Base-by-base conservation (phyloP, 164 flowering plant species). In the Taxillus chinensis region DNA sequence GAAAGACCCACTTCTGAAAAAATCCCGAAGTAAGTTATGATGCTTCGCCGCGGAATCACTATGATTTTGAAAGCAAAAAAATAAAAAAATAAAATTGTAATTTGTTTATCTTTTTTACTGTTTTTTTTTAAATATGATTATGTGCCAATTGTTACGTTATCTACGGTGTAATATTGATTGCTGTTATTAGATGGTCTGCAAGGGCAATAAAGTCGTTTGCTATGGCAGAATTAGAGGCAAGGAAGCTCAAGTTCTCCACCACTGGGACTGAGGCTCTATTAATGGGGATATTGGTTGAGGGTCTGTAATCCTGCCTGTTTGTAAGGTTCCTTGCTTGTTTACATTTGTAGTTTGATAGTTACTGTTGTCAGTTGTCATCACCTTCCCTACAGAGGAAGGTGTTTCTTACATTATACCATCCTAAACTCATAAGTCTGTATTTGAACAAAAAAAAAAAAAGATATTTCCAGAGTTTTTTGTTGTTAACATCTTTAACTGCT, bases 221-320 rank as follows among this genome's bases (percentile, higher is more conserved):
- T 4, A 57, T 85, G 80, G 90, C 60, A 6, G 80, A 81, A 65
- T 51, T 81, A 77, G 89, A 87, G 74, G 86, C 90, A 5, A 78
- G 85, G 77, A 84, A 90, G 79, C 75, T 84, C 40, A 84, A 77
- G 72, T 87, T 80, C 39, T 77, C 84, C 3, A 79, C 63, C 15
- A 83, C 85, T 1, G 95, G 92, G n/a, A 90, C 92, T 0, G 97
- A 90, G 70, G 79, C 89, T 50, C 74, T 90, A 59, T 79, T 90
- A 8, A 79, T 87, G 92, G 90, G 87, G n/a, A 81, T 85, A 62
- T 65, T 85, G 67, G 71, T 79, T 54, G 90, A 90, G 65, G 97
- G 95, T 90, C 55, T 62, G 86, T 76, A 7, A 15, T 43, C 54
- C 38, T 51, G 54, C n/a, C 54, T 51, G 54, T 51, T 51, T 15